phyloP scores from a whole-genome alignment of 1,284 basidiomycete species.

The Puccinia sorghi region DNA sequence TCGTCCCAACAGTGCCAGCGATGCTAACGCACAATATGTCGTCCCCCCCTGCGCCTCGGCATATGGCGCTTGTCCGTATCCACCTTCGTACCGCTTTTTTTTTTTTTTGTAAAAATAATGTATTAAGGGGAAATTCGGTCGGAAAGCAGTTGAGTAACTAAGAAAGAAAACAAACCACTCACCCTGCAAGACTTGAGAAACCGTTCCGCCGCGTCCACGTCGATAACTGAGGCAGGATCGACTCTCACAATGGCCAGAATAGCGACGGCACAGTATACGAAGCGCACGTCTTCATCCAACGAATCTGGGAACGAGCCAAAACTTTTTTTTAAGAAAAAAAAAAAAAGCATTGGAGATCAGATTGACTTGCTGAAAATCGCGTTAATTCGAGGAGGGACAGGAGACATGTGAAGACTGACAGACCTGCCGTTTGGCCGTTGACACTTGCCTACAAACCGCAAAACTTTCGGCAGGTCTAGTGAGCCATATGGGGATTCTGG shows the following conservation, averaged over 20 bases:
- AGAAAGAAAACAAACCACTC: background rate
- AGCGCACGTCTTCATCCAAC: slow-evolving; percentile 73
- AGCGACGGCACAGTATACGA: slow-evolving; percentile 83
- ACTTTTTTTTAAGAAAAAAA: slow-evolving; percentile 60
- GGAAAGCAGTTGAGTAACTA: too few relatives aligned
- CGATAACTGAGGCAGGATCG: slow-evolving; percentile 73
- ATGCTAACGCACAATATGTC: slow-evolving; percentile 85
- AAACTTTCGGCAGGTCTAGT: slow-evolving; percentile 61
- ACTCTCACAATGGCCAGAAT: slow-evolving; percentile 69
- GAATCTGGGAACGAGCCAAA: slow-evolving; percentile 72
- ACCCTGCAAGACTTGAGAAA: slow-evolving; percentile 62
- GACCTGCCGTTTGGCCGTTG: slow-evolving; percentile 81
- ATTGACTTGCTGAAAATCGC: background rate
- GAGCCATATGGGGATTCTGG: slow-evolving; percentile 64
- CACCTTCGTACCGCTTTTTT: slow-evolving; percentile 82
- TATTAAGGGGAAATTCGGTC: too few relatives aligned
- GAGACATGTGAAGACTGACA: background rate
- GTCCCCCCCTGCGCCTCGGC: slow-evolving; percentile 89
- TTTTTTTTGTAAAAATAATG: slow-evolving; percentile 30
- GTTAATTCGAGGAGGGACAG: background rate
- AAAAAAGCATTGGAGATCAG: too few relatives aligned
- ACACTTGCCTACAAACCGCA: slow-evolving; percentile 68
- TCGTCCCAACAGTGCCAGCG: slow-evolving; percentile 65
- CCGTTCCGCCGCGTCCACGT: slow-evolving; percentile 65
- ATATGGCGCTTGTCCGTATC: slow-evolving; percentile 77